These are phyloP conservation scores for Cercophora newfieldiana DNA, from an alignment of 495 filamentous ascomycete species.

Conservation along the genomic window DNA sequence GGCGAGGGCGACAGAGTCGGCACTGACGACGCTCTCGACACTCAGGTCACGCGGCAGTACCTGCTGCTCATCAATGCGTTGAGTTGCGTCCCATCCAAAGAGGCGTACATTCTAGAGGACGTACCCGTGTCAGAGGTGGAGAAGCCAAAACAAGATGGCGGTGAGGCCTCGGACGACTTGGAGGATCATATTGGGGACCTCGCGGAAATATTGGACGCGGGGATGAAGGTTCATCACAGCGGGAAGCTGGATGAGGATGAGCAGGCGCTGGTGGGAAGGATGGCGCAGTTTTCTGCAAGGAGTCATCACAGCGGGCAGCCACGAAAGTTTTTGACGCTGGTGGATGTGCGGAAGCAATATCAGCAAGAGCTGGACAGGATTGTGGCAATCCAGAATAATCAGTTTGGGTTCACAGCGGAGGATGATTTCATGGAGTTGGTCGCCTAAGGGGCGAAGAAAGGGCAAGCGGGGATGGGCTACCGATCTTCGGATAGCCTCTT, in stretches of 20 bases:
- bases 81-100: conserved; percentile 74
- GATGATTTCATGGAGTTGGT: conserved; percentile 52
- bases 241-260: conserved; percentile 29
- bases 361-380: conserved; percentile 82
- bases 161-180: conserved; percentile 19
- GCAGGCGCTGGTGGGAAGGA: conserved; percentile 25
- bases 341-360: conserved; percentile 81
- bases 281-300: conserved; percentile 21
- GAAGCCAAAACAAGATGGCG: conserved; percentile 20
- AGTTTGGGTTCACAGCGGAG: conserved; percentile 53
- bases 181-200: conserved; percentile 32
- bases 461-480: background rate
- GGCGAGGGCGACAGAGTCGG: conserved; percentile 48
- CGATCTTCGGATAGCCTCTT: background rate
- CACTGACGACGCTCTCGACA: conserved; percentile 53
- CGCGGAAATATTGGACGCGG: conserved; percentile 21
- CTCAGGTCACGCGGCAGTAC: conserved; percentile 67
- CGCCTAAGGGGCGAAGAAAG: conserved; percentile 13
- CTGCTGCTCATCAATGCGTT: conserved; percentile 85
- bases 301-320: conserved; percentile 1
- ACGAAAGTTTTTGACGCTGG: conserved; percentile 72
- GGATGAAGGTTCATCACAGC: conserved; percentile 16
- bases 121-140: conserved; percentile 27
- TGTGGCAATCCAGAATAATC: conserved; percentile 58
- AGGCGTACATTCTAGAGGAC: conserved; percentile 68